Conservation (phyloP, 2,329 filamentous ascomycete genomes). For the Trichoderma endophyticum region DNA sequence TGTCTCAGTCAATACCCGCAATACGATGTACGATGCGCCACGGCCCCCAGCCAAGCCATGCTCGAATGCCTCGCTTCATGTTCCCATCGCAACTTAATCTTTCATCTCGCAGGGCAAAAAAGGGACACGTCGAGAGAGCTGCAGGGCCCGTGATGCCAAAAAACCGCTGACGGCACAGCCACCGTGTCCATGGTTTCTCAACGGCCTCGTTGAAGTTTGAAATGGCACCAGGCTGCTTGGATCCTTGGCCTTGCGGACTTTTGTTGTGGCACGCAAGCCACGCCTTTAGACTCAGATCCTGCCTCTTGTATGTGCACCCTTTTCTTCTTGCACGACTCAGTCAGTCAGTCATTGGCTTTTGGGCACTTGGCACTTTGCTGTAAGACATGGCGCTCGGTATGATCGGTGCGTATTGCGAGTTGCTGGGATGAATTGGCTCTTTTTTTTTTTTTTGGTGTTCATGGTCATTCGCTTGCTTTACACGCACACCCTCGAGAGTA, state of each 20-base stretch:
- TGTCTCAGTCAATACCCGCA: neutral
- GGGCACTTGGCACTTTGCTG: neutral
- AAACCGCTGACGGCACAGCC: conserved; percentile 4
- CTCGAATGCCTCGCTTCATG: neutral
- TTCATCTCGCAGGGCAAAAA: neutral
- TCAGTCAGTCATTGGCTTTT: neutral
- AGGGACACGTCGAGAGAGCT: neutral
- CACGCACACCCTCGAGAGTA: neutral
- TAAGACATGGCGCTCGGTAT: neutral
- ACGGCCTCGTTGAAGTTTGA: neutral
- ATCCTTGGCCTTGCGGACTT: conserved; percentile 2
- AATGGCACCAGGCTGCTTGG: neutral
- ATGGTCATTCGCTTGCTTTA: neutral
- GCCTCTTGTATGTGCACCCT: neutral
- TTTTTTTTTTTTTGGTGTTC: neutral
- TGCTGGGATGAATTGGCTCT: neutral
- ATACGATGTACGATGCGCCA: neutral
- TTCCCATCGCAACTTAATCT: neutral
- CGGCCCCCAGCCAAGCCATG: neutral
- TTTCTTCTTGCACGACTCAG: neutral
- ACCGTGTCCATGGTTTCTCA: neutral
- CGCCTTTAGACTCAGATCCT: conserved; percentile 10
- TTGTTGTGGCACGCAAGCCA: conserved; percentile 12
- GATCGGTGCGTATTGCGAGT: neutral
- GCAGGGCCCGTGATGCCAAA: neutral